phyloP scores from a whole-genome alignment of 306 rosid species.

The Spatholobus suberectus region DNA sequence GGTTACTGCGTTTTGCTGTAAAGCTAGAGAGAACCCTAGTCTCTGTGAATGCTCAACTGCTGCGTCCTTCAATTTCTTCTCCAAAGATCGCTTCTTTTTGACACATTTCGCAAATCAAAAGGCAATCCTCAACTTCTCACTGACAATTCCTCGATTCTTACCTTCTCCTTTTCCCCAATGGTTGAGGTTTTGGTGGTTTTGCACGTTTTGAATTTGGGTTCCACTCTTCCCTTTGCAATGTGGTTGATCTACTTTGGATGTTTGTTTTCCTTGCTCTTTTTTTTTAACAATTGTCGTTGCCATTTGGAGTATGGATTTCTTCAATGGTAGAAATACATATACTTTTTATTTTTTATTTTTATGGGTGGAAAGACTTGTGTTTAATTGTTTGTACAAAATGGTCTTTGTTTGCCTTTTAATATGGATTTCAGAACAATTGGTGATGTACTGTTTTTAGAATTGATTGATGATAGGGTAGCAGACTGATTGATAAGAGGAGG shows the following conservation, averaged over 20 bases:
- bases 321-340: neutral
- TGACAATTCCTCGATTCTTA: neutral
- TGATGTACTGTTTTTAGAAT: neutral
- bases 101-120: slow-evolving; percentile 14
- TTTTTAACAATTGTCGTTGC: slow-evolving; percentile 12
- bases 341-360: neutral
- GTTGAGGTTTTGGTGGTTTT: neutral
- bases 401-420: neutral
- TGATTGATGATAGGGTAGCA: slow-evolving; percentile 15
- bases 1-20: slow-evolving; percentile 34
- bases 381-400: neutral
- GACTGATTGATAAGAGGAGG: neutral
- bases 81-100: neutral
- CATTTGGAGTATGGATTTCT: slow-evolving; percentile 14
- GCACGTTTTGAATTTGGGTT: slow-evolving; percentile 14
- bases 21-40: slow-evolving; percentile 50
- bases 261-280: neutral
- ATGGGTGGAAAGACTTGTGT: neutral
- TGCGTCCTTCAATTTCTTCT: slow-evolving; percentile 19
- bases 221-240: neutral
- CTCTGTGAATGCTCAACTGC: neutral
- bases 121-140: neutral
- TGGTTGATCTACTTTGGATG: slow-evolving; percentile 30
- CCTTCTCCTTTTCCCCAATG: neutral
- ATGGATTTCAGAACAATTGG: slow-evolving; percentile 3